Evolutionary conservation across 768 basidiomycete genomes (phyloP).

Genomic region (Russula dissimulans): DNA sequence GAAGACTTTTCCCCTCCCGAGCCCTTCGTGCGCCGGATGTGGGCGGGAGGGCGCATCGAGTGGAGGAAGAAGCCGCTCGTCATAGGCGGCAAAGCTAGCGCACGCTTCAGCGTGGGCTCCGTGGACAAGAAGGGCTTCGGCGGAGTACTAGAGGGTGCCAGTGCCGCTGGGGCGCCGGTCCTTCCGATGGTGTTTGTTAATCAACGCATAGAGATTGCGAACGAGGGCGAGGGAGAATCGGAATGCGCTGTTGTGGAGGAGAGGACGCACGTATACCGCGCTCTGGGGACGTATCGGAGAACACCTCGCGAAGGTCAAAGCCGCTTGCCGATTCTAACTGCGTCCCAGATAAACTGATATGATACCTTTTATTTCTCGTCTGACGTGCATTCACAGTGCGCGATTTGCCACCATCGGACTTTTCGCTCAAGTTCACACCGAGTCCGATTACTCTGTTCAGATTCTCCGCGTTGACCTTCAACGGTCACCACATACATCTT

Average conservation of each 20-base stretch:
- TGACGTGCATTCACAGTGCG: constrained; percentile 31
- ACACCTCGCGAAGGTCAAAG: constrained; percentile 35
- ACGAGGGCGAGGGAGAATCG: constrained; percentile 30
- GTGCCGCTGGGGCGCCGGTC: constrained; percentile 22
- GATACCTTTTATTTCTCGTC: no score
- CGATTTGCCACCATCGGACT: constrained; percentile 43
- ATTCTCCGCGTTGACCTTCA: constrained; percentile 81
- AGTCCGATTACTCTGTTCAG: constrained; percentile 69
- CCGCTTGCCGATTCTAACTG: neutral
- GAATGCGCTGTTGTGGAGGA: constrained; percentile 49
- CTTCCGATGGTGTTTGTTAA: constrained; percentile 70
- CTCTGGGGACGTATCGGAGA: constrained; percentile 27
- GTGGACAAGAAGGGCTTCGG: constrained; percentile 58
- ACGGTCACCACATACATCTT: constrained; percentile 77
- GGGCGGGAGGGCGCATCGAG: constrained; percentile 61
- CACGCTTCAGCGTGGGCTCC: constrained; percentile 38
- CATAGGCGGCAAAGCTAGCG: constrained; percentile 44
- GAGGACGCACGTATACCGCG: constrained; percentile 59
- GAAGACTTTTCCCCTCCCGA: constrained; percentile 60
- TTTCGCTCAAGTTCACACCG: constrained; percentile 59
- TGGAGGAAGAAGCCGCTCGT: constrained; percentile 49
- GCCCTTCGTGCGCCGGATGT: constrained; percentile 74
- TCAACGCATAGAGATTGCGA: constrained; percentile 46
- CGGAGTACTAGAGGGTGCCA: constrained; percentile 19
- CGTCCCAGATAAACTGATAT: neutral